Evolutionary conservation across 2,329 filamentous ascomycete species (phyloP).

Genomic region (Chrysosporium queenslandicum): DNA sequence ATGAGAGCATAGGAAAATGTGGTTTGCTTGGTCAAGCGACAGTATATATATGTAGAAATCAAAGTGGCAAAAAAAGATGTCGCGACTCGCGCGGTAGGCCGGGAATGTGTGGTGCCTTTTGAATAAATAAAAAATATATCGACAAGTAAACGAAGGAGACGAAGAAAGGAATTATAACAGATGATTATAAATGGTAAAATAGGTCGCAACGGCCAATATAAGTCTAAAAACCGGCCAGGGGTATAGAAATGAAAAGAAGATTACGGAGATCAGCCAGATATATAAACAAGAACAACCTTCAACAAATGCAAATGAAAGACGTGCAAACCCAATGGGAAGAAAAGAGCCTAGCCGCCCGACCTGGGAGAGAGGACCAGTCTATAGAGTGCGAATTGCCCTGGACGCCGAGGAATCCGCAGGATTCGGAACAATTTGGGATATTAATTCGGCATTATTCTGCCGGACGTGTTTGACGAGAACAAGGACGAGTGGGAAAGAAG

Average conservation of each 20-base stretch:
- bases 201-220: neutral
- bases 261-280: constrained; percentile 1
- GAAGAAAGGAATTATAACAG: neutral
- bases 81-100: constrained; percentile 4
- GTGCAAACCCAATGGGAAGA: constrained; percentile 1
- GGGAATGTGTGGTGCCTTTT: neutral
- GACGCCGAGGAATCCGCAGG: constrained; percentile 7
- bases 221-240: constrained; percentile 1
- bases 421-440: neutral
- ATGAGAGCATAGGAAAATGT: neutral
- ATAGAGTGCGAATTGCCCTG: constrained; percentile 6
- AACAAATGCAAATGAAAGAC: constrained; percentile 2
- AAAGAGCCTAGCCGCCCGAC: constrained; percentile 1
- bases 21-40: constrained; percentile 7
- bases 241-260: constrained; percentile 11
- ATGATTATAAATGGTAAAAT: constrained; percentile 5
- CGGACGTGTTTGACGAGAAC: neutral
- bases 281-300: neutral
- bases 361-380: constrained; percentile 5
- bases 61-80: neutral
- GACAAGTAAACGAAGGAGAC: too few species aligned
- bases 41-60: neutral
- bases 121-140: constrained; percentile 3
- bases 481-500: neutral
- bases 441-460: constrained; percentile 1